A percentile compares a stretch with the other conserved stretches of the same genome.
Conservation (phyloP, 2,329 filamentous ascomycete genomes). For the Aspergillus phoenicis region DNA sequence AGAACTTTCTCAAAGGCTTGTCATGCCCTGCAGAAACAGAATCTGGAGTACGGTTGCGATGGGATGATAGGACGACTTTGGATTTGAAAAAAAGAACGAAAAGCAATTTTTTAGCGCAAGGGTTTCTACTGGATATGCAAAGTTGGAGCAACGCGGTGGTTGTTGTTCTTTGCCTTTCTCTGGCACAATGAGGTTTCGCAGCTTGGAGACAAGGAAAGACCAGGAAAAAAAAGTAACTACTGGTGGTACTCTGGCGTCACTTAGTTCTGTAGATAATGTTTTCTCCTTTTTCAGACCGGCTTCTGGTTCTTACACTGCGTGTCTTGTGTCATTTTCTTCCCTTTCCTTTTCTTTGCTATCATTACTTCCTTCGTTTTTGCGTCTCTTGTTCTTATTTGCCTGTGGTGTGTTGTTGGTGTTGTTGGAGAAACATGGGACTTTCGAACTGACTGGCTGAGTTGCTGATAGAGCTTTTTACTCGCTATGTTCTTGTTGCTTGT, state of each 20-base stretch:
- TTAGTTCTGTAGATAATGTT: conserved; percentile 19
- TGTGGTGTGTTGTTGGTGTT: conserved; percentile 15
- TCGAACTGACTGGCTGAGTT: conserved; percentile 11
- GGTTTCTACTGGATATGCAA: conserved; percentile 1
- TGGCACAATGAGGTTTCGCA: not conserved
- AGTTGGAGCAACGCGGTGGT: not conserved
- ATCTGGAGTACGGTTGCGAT: not conserved
- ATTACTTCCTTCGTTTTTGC: conserved; percentile 5
- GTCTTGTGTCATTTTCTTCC: conserved; percentile 14
- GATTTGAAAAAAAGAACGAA: conserved; percentile 1
- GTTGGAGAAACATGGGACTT: conserved; percentile 18
- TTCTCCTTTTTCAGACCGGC: conserved; percentile 6
- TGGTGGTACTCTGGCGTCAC: conserved; percentile 15
- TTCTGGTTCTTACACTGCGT: conserved; percentile 14
- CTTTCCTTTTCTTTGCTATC: too few relatives aligned
- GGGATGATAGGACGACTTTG: not conserved
- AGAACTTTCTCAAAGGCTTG: not conserved
- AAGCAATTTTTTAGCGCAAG: not conserved
- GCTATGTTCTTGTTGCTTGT: conserved; percentile 10
- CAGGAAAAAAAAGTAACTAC: conserved; percentile 4
- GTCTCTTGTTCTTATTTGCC: conserved; percentile 11
- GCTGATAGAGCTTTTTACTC: conserved; percentile 30
- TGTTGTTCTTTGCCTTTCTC: not conserved
- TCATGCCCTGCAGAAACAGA: too few relatives aligned
- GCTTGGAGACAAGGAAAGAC: not conserved